A percentile compares a stretch with the other conserved stretches of the same genome.
phyloP scores from a whole-genome alignment of 345 rosid genomes.

The Heritiera littoralis region DNA sequence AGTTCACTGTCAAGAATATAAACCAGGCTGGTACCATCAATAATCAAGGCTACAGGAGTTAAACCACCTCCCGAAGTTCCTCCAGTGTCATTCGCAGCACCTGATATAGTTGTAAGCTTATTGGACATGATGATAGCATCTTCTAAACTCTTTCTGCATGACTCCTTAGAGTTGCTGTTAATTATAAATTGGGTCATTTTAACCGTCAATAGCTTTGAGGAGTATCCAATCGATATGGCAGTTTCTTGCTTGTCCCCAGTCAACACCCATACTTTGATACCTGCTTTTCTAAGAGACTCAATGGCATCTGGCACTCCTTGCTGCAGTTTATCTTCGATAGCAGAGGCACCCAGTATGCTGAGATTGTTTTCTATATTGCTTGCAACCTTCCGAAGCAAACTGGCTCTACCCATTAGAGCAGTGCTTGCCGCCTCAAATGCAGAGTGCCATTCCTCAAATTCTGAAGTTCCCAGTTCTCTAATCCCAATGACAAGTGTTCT shows the following conservation, averaged over 20 bases:
- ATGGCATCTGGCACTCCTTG: slow-evolving; percentile 95
- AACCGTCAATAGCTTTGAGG: slow-evolving; percentile 85
- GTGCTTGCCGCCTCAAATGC: slow-evolving; percentile 86
- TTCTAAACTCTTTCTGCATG: slow-evolving; percentile 72
- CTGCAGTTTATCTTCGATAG: slow-evolving; percentile 95
- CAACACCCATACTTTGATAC: slow-evolving; percentile 93
- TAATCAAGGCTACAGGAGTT: slow-evolving; percentile 67
- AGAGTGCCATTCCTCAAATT: slow-evolving; percentile 88
- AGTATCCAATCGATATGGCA: slow-evolving; percentile 94
- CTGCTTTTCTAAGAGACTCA: slow-evolving; percentile 81
- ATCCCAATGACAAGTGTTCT: slow-evolving; percentile 92
- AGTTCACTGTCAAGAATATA: slow-evolving; percentile 91
- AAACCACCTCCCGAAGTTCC: slow-evolving; percentile 41
- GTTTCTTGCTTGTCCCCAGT: slow-evolving; percentile 99
- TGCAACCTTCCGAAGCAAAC: slow-evolving; percentile 82
- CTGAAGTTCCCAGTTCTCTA: slow-evolving; percentile 72
- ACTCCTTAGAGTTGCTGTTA: slow-evolving; percentile 71
- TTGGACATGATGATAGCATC: slow-evolving; percentile 65
- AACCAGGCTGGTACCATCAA: slow-evolving; percentile 97
- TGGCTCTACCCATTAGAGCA: slow-evolving; percentile 79
- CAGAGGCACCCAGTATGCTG: slow-evolving; percentile 81
- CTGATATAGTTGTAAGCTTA: slow-evolving; percentile 42
- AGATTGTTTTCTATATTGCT: slow-evolving; percentile 63
- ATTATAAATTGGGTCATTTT: slow-evolving; percentile 80
- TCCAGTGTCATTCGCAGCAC: slow-evolving; percentile 30